These are phyloP conservation scores for Passalora sequoiae DNA, from an alignment of 2,329 filamentous ascomycete genomes.

Conservation along the genomic window DNA sequence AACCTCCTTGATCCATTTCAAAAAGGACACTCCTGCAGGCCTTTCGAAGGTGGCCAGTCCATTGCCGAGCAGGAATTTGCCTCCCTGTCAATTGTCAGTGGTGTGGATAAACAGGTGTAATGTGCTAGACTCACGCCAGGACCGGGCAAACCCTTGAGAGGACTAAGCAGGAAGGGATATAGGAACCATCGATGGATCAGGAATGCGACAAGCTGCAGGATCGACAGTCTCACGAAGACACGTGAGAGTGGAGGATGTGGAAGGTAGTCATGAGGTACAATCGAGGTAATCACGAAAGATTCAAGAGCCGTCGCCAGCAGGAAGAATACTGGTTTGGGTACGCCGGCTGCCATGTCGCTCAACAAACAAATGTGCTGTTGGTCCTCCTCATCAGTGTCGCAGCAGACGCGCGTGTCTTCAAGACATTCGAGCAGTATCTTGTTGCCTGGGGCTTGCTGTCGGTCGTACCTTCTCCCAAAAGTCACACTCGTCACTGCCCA, in stretches of 20 bases:
- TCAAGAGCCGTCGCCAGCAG: slow-evolving; percentile 12
- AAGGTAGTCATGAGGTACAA: slow-evolving; percentile 15
- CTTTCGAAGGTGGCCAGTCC: slow-evolving; percentile 33
- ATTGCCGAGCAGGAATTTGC: slow-evolving; percentile 35
- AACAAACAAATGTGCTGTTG: not conserved
- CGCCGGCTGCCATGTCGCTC: slow-evolving; percentile 4
- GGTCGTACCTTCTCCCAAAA: slow-evolving; percentile 6
- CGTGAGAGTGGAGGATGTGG: slow-evolving; percentile 15
- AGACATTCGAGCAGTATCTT: not conserved
- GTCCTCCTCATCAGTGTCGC: not conserved
- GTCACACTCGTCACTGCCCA: not conserved
- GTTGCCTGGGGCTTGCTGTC: not conserved
- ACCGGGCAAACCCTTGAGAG: slow-evolving; percentile 37
- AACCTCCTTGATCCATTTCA: slow-evolving; percentile 35
- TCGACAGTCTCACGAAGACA: slow-evolving; percentile 14
- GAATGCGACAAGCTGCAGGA: slow-evolving; percentile 12
- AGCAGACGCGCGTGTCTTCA: not conserved
- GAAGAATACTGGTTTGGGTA: slow-evolving; percentile 8
- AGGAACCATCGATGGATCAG: slow-evolving; percentile 17
- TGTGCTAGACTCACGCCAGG: slow-evolving; percentile 15
- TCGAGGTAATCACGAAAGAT: slow-evolving; percentile 7
- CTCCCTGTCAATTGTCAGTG: slow-evolving; percentile 19
- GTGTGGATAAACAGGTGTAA: too few species aligned
- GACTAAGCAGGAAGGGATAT: slow-evolving; percentile 38
- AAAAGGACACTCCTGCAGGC: slow-evolving; percentile 33